Conservation (phyloP, 2,329 filamentous ascomycete species). For the Fusarium paranaense region DNA sequence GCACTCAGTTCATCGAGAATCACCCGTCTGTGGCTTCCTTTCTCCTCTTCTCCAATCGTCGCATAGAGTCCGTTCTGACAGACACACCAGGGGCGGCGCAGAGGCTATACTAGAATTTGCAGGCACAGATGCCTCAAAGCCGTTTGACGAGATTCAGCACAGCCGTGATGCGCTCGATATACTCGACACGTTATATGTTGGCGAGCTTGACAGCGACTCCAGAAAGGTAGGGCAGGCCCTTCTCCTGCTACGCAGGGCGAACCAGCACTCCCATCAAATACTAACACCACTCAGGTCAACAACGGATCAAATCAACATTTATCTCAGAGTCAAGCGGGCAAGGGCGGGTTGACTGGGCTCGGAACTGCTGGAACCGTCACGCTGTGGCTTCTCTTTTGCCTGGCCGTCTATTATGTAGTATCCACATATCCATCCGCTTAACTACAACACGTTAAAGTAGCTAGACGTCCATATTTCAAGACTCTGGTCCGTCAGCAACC, state of each 20-base stretch:
- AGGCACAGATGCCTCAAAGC: background rate
- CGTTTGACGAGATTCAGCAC: background rate
- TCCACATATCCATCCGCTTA: background rate
- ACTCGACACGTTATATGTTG: background rate
- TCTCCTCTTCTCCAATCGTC: background rate
- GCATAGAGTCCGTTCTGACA: background rate
- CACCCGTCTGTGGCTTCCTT: background rate
- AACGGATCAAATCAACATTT: background rate
- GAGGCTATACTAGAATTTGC: background rate
- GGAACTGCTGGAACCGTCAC: background rate
- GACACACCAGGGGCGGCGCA: background rate
- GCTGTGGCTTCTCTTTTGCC: background rate
- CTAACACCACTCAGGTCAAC: background rate
- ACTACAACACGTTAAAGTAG: background rate
- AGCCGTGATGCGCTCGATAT: background rate
- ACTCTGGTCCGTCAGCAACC: no score
- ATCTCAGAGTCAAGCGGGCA: background rate
- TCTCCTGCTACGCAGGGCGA: background rate
- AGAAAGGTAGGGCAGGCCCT: background rate
- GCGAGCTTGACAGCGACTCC: background rate
- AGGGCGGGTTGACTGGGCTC: background rate
- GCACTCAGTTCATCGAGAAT: background rate
- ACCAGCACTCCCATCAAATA: background rate
- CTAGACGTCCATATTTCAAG: no score
- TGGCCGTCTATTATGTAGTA: background rate